Base-by-base conservation (phyloP, 1,139 yeast species). In the Taphrina flavorubra region DNA sequence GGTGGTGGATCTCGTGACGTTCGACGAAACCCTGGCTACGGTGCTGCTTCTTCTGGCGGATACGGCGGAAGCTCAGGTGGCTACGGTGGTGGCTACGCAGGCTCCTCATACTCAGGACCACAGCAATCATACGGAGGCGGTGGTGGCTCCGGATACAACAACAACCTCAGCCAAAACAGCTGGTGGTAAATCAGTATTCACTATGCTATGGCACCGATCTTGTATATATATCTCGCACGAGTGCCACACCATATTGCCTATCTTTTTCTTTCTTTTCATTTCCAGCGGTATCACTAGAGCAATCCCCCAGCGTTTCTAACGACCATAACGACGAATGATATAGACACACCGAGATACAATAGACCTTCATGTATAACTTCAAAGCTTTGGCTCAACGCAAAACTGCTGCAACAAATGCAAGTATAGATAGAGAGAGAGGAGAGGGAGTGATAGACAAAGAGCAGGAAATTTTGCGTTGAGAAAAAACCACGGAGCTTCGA, bases 21-120 rank as follows among this genome's bases (percentile, higher is more conserved):
- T 69, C 85, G 88, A 80, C 89, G 86, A 78, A 84, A 81, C 49
- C 68, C 70, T 34, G 69, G 74, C 62, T 71, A 71, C 64, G 77
- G 80, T 69, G 74, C 75, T 65, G 53, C 53, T 20, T 20, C 36
- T 25, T 49, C 74, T 66, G 75, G 74, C 47, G 73, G 73, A 11
- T 47, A 51, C 25, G 66, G 64, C 1, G 68, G 59, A 49, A 42
- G 46, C 47, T 51, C 56, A 4, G 66, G 67, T 47, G 68, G 68
- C 36, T 76, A 77, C 74, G 73, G 73, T 47, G 74, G 74, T 65
- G 73, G 74, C 69, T 68, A 69, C 70, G 69, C 71, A 40, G 70
- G 72, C 39, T 47, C 63, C 14, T 44, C 63, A 10, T 59, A 59
- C 53, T 74, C 75, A 65, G 70, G 71, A 58, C 74, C 75, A 71